A percentile compares a stretch with the other conserved stretches of the same genome.
phyloP scores from a whole-genome alignment of 2,329 filamentous ascomycete genomes.

The Xylaria arbuscula region DNA sequence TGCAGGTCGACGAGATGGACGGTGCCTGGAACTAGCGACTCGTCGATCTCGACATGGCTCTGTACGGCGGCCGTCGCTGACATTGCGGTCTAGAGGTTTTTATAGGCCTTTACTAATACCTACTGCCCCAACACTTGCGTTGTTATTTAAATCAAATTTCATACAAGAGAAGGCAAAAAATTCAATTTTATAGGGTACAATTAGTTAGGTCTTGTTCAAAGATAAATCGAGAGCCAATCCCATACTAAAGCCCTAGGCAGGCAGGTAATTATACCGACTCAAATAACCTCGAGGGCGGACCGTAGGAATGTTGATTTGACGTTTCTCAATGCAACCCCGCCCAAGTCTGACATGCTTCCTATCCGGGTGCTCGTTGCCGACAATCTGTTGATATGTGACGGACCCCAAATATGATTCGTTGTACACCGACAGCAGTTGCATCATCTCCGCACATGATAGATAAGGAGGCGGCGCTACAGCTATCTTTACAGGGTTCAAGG shows the following conservation, averaged over 20 bases:
- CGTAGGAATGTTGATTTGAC: constrained; percentile 10
- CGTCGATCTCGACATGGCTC: constrained; percentile 41
- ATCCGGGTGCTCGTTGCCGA: constrained; percentile 12
- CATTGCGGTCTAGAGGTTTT: constrained; percentile 14
- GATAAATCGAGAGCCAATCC: constrained; percentile 13
- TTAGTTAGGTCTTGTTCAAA: constrained; percentile 19
- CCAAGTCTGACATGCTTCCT: constrained; percentile 16
- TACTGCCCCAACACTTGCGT: constrained; percentile 3
- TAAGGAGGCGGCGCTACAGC: constrained; percentile 1
- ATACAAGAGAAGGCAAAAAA: not conserved
- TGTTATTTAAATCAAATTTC: constrained; percentile 10
- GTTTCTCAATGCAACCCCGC: constrained; percentile 13
- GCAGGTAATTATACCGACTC: constrained; percentile 3
- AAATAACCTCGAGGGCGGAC: constrained; percentile 7
- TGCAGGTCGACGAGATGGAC: constrained; percentile 56
- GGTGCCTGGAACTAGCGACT: constrained; percentile 54
- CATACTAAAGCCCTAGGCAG: not conserved
- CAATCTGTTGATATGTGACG: constrained; percentile 22
- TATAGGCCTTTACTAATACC: constrained; percentile 10
- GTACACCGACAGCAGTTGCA: constrained; percentile 9
- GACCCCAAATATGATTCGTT: constrained; percentile 16
- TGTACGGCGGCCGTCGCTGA: constrained; percentile 22
- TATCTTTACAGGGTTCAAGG: constrained; percentile 11
- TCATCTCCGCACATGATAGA: constrained; percentile 5
- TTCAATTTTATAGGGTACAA: not conserved